phyloP scores from a whole-genome alignment of 805 yeast species.

The Blastobotrys terrestris region DNA sequence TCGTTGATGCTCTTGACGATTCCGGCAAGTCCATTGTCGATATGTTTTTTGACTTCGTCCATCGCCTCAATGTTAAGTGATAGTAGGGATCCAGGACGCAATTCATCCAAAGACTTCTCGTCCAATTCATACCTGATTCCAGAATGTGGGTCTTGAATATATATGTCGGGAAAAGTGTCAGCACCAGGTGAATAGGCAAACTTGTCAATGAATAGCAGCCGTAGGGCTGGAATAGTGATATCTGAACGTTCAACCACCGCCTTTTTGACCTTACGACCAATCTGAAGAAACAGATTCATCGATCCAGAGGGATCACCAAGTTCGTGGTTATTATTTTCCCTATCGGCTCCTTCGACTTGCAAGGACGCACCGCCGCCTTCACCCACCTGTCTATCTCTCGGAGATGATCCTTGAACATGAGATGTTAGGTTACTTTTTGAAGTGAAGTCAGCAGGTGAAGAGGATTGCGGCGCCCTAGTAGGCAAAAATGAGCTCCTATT shows the following conservation, averaged over 20 bases:
- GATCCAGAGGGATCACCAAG: background rate
- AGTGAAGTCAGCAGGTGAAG: slow-evolving; percentile 17
- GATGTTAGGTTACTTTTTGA: background rate
- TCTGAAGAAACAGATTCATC: slow-evolving; percentile 27
- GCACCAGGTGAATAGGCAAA: slow-evolving; percentile 78
- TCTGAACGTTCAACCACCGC: slow-evolving; percentile 15
- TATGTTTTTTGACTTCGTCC: slow-evolving; percentile 27
- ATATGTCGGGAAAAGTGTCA: slow-evolving; percentile 69
- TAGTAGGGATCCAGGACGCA: slow-evolving; percentile 54
- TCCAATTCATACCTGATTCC: slow-evolving; percentile 76
- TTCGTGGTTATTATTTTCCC: background rate
- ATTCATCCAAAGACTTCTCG: slow-evolving; percentile 52
- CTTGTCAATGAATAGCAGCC: slow-evolving; percentile 76
- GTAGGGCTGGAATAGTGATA: slow-evolving; percentile 35
- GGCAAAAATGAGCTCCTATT: slow-evolving; percentile 23
- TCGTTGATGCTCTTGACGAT: slow-evolving; percentile 21
- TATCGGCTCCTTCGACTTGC: background rate
- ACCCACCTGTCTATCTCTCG: background rate
- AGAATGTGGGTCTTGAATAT: slow-evolving; percentile 54
- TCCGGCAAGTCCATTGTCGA: slow-evolving; percentile 25
- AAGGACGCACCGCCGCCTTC: too few species aligned
- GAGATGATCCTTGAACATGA: background rate
- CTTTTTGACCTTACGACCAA: slow-evolving; percentile 32
- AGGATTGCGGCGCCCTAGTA: slow-evolving; percentile 19
- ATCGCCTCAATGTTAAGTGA: slow-evolving; percentile 47